Evolutionary conservation across 1,284 basidiomycete genomes (phyloP), one percentile per base, ranked within the genome.

Genomic region (Ustilago hordei): DNA sequence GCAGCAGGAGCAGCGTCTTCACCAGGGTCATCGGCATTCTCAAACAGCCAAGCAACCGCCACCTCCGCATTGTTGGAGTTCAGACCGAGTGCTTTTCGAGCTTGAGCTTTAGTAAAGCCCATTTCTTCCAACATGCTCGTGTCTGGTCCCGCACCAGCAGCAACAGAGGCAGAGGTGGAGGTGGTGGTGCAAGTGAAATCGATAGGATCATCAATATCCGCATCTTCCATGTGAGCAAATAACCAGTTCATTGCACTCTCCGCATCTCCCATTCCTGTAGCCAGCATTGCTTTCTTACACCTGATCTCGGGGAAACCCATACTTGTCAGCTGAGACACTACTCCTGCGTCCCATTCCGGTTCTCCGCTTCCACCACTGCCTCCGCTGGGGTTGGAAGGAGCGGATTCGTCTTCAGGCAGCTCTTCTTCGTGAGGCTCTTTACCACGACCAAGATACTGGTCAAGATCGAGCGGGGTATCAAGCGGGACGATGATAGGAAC

Each of bases 11-110:
- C 72, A 17, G 84, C 79, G 17, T 91, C 91, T 2, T 81, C 93
- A 23, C 94, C 95, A 1, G 86, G 89, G 79, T 98, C 95, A 65
- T 94, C 94, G 0, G 95, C 93, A 82, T 99, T 93, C 71, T 90
- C 94, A 87, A 99, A 98, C n/a, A 98, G 88, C 96, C 96, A 99
- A 77, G 97, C 95, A 3, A 98, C 91, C 0, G 95, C 95, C 31
- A 92, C 90, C 80, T 96, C 95, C 0, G 91, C 87, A 81, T 94
- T 90, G 19, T 91, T 91, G 50, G 88, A 88, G 92, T 95, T 94
- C 84, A 96, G 91, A 1, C 91, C 89, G 13, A 99, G 88, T 0
- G 96, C 95, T 85, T 98, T 98, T 62, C 89, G 88, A 0, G 95
- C 95, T 85, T 98, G 95, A 2, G 91, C 89, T 2, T 87, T 66